phyloP scores from a whole-genome alignment of 2,329 filamentous ascomycete genomes.

The Neonectria faginata region DNA sequence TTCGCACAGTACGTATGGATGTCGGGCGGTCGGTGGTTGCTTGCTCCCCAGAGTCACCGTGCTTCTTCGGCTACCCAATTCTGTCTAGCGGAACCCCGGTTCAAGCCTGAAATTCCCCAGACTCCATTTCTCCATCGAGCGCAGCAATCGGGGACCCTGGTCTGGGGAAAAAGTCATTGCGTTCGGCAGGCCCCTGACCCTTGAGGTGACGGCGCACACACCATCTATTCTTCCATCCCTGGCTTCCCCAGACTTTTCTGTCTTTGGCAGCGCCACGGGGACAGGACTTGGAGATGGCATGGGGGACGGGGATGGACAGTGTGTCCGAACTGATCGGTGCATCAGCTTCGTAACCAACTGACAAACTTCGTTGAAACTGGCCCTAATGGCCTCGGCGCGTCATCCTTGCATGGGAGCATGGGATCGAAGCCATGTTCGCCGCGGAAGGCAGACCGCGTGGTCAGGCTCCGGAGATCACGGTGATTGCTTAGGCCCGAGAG shows the following conservation, averaged over 20 bases:
- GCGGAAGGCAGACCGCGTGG: neutral
- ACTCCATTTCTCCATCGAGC: conserved; percentile 28
- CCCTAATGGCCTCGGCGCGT: conserved; percentile 1
- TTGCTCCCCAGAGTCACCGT: conserved; percentile 36
- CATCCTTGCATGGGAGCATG: conserved; percentile 14
- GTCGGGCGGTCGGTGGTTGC: conserved; percentile 22
- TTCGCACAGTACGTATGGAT: conserved; percentile 38
- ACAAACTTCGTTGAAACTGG: neutral
- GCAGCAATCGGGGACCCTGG: conserved; percentile 39
- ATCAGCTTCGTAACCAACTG: conserved; percentile 12
- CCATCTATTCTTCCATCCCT: conserved; percentile 46
- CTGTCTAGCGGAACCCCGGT: conserved; percentile 41
- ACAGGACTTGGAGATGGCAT: conserved; percentile 19
- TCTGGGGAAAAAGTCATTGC: conserved; percentile 42
- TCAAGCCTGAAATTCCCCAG: conserved; percentile 35
- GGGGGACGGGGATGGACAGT: neutral
- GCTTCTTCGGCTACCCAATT: conserved; percentile 44
- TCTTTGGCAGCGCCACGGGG: conserved; percentile 25
- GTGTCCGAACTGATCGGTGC: conserved; percentile 10
- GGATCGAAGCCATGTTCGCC: conserved; percentile 14
- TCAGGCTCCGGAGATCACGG: conserved; percentile 35
- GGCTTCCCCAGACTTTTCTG: conserved; percentile 51
- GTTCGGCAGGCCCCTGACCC: conserved; percentile 44
- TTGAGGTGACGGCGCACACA: conserved; percentile 46
- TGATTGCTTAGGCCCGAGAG: conserved; percentile 25